Conservation (phyloP, 306 rosid species). For the Vachellia collinsii region DNA sequence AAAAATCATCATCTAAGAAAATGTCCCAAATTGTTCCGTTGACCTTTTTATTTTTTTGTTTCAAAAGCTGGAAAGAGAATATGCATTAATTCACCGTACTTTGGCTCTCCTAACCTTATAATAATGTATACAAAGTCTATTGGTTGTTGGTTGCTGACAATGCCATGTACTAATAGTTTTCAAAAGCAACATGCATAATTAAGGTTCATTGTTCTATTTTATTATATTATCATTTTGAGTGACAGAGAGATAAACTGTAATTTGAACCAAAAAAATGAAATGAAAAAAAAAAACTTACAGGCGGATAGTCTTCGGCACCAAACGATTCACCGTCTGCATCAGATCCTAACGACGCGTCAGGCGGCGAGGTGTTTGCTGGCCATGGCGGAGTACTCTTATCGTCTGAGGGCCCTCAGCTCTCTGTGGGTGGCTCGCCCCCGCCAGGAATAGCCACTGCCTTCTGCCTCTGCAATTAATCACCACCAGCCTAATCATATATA, state of each 20-base stretch:
- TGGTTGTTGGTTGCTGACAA: slow-evolving; percentile 7
- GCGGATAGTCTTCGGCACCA: slow-evolving; percentile 85
- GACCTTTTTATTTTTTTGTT: slow-evolving; percentile 9
- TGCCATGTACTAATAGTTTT: not conserved
- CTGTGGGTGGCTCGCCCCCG: slow-evolving; percentile 89
- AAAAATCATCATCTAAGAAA: slow-evolving; percentile 31
- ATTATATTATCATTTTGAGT: not conserved
- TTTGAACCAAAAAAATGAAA: not conserved
- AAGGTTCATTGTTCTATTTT: not conserved
- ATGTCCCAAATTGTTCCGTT: not conserved
- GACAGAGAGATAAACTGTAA: not conserved
- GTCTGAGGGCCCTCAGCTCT: slow-evolving; percentile 90
- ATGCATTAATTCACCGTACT: not conserved
- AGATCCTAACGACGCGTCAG: slow-evolving; percentile 82
- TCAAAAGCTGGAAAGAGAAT: slow-evolving; percentile 27
- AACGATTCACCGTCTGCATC: slow-evolving; percentile 71
- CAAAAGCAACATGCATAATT: not conserved
- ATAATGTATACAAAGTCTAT: not conserved
- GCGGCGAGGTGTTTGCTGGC: slow-evolving; percentile 91
- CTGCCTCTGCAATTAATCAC: not conserved
- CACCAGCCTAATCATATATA: not conserved
- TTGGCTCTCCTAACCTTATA: slow-evolving; percentile 8
- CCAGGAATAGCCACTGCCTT: slow-evolving; percentile 47
- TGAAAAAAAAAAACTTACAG: slow-evolving; percentile 48
- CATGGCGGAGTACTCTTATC: slow-evolving; percentile 83